Evolutionary conservation across 2,329 filamentous ascomycete genomes (phyloP).

Genomic region (Lachnellula cervina): DNA sequence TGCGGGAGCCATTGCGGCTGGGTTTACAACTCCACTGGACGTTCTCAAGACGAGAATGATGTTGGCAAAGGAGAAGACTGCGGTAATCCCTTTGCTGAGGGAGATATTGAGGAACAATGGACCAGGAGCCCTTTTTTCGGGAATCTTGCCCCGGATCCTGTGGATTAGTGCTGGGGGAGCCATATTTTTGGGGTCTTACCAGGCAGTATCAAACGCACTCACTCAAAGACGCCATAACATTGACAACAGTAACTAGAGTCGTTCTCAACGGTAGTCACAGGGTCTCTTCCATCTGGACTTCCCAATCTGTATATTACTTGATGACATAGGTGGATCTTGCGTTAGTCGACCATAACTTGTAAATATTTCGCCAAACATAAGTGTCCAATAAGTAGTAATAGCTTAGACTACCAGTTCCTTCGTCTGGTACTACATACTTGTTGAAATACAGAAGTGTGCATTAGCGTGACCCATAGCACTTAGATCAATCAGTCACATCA

Average conservation of each 20-base stretch:
- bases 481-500: too few species aligned
- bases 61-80: conserved; percentile 68
- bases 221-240: conserved; percentile 7
- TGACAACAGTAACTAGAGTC: too few species aligned
- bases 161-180: conserved; percentile 96
- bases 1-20: conserved; percentile 81
- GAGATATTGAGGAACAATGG: conserved; percentile 62
- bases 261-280: too few species aligned
- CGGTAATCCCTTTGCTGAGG: conserved; percentile 53
- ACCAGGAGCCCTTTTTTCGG: conserved; percentile 65
- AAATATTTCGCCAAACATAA: not conserved
- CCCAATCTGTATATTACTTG: too few species aligned
- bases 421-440: too few species aligned
- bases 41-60: conserved; percentile 97
- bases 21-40: conserved; percentile 85
- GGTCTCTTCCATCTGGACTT: too few species aligned
- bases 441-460: too few species aligned
- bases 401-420: too few species aligned
- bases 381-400: too few species aligned
- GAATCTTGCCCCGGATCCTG: conserved; percentile 74
- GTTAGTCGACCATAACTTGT: too few species aligned
- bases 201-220: conserved; percentile 77
- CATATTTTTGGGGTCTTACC: conserved; percentile 91
- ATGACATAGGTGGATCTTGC: too few species aligned
- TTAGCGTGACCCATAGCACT: too few species aligned